Evolutionary conservation across 2,329 filamentous ascomycete species (phyloP).

Genomic region (Neospermospora avenae): DNA sequence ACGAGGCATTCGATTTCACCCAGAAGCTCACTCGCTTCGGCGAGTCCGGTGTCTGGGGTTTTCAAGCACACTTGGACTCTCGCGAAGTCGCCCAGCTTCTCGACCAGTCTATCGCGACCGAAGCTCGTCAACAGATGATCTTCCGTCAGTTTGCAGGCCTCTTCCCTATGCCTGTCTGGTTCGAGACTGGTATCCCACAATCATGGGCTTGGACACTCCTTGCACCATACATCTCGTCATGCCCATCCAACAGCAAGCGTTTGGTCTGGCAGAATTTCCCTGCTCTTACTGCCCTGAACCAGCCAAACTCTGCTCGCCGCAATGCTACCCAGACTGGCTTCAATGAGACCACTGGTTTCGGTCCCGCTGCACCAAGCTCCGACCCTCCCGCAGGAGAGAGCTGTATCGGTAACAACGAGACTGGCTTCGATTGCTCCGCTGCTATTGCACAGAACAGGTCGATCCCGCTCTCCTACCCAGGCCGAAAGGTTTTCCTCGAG

Average conservation of each 20-base stretch:
- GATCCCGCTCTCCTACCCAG: slow-evolving; percentile 69
- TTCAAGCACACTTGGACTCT: slow-evolving; percentile 73
- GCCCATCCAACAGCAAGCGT: slow-evolving; percentile 68
- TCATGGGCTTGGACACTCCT: slow-evolving; percentile 82
- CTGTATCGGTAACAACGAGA: slow-evolving; percentile 55
- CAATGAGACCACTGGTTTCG: slow-evolving; percentile 62
- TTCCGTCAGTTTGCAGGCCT: slow-evolving; percentile 81
- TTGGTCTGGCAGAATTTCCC: slow-evolving; percentile 86
- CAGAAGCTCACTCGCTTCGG: slow-evolving; percentile 83
- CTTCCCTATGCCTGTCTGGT: slow-evolving; percentile 81
- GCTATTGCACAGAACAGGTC: slow-evolving; percentile 67
- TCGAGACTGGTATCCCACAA: slow-evolving; percentile 75
- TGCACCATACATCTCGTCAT: slow-evolving; percentile 76
- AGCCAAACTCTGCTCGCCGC: slow-evolving; percentile 69
- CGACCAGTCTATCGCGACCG: slow-evolving; percentile 71
- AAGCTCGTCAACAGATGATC: slow-evolving; percentile 79
- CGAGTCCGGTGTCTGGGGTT: slow-evolving; percentile 77
- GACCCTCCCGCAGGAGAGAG: slow-evolving; percentile 43
- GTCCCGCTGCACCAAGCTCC: slow-evolving; percentile 36
- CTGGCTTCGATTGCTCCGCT: slow-evolving; percentile 56
- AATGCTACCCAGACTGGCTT: slow-evolving; percentile 57
- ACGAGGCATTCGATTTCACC: slow-evolving; percentile 78
- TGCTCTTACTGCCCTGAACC: slow-evolving; percentile 65
- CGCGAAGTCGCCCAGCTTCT: slow-evolving; percentile 71
- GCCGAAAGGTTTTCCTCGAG: slow-evolving; percentile 64